Evolutionary conservation across 164 flowering plant genomes (phyloP).

Genomic region (Vitis rotundifolia): DNA sequence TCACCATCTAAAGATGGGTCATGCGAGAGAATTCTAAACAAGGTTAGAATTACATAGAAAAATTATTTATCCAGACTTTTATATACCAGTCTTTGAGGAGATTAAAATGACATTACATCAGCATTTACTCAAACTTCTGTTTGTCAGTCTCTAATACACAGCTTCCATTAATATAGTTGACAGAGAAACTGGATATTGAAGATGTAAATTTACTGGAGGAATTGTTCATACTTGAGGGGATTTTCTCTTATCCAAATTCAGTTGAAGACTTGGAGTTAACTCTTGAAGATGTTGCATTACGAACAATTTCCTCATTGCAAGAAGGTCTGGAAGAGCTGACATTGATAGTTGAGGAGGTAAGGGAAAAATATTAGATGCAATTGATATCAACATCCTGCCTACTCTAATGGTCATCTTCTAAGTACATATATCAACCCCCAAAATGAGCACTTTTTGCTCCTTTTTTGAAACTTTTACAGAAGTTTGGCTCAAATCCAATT

Average conservation of each 20-base stretch:
- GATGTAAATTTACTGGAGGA: slow-evolving; percentile 66
- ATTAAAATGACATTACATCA: too few species aligned
- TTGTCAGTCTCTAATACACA: slow-evolving; percentile 1
- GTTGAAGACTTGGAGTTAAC: slow-evolving; percentile 46
- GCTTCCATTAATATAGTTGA: slow-evolving; percentile 34
- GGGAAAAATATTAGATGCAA: not conserved
- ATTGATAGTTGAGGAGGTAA: slow-evolving; percentile 49
- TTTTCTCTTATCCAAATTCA: slow-evolving; percentile 42
- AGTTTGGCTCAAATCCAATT: not conserved
- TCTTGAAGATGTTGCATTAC: slow-evolving; percentile 41
- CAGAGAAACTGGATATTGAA: slow-evolving; percentile 49
- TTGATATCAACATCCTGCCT: not conserved
- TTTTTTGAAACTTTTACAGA: not conserved
- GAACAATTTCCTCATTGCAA: slow-evolving; percentile 48
- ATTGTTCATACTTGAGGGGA: slow-evolving; percentile 56
- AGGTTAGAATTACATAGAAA: slow-evolving; percentile 32
- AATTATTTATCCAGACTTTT: not conserved
- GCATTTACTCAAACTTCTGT: not conserved
- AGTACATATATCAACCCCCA: not conserved
- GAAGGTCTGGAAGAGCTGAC: slow-evolving; percentile 51
- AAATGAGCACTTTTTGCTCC: not conserved
- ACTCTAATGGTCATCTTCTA: not conserved
- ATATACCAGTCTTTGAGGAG: too few species aligned
- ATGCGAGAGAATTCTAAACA: slow-evolving; percentile 48
- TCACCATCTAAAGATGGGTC: slow-evolving; percentile 37